phyloP scores from a whole-genome alignment of 2,329 filamentous ascomycete genomes.

The Fonsecaea erecta region DNA sequence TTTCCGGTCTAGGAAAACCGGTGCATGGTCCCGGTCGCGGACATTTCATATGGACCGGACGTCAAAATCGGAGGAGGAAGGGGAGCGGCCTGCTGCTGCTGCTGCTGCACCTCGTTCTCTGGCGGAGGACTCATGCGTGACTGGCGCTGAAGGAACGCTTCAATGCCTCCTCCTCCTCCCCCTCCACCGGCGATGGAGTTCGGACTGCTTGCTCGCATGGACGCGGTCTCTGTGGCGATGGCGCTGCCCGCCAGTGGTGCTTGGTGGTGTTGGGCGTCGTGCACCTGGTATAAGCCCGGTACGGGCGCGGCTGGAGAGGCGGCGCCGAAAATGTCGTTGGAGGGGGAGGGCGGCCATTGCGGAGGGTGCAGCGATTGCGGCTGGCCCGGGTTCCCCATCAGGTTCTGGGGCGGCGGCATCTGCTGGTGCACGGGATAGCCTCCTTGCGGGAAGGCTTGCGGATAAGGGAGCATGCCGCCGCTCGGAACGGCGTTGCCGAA shows the following conservation, averaged over 20 bases:
- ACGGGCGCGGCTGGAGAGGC: not conserved
- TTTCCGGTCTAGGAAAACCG: not conserved
- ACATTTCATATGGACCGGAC: slow-evolving; percentile 11
- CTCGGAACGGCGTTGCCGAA: slow-evolving; percentile 19
- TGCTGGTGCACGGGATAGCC: slow-evolving; percentile 4
- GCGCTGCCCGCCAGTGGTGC: not conserved
- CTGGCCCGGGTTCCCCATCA: not conserved
- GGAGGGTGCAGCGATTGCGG: slow-evolving; percentile 6
- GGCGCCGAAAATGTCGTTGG: slow-evolving; percentile 21
- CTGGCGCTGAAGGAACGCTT: slow-evolving; percentile 24
- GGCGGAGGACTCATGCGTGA: slow-evolving; percentile 21
- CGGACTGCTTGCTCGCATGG: slow-evolving; percentile 21
- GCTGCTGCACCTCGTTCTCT: slow-evolving; percentile 9
- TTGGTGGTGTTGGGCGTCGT: not conserved
- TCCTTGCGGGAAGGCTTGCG: not conserved
- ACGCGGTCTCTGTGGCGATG: not conserved
- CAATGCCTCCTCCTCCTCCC: slow-evolving; percentile 13
- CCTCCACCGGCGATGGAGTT: slow-evolving; percentile 3
- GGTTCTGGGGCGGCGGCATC: slow-evolving; percentile 8
- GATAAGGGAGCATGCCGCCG: slow-evolving; percentile 6
- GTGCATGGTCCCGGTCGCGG: slow-evolving; percentile 14
- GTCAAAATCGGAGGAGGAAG: not conserved
- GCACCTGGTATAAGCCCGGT: not conserved
- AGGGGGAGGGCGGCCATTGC: slow-evolving; percentile 3
- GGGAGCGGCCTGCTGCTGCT: not conserved